Evolutionary conservation across 2,329 filamentous ascomycete species (phyloP).

Genomic region (Fusarium palustre): DNA sequence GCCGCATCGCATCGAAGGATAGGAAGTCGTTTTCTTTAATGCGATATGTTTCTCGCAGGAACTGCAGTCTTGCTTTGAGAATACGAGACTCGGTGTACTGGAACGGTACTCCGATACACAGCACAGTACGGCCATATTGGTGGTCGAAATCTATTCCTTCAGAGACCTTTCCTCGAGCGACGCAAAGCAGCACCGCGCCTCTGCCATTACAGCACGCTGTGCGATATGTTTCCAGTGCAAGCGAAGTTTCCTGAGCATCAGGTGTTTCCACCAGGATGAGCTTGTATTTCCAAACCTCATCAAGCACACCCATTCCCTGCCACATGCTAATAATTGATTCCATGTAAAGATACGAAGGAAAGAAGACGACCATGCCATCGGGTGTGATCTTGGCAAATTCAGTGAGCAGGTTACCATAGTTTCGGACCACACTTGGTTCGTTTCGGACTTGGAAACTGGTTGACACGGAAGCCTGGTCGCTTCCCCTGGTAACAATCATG

Average conservation of each 20-base stretch:
- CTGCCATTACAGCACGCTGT: conserved; percentile 98
- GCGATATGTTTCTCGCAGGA: conserved; percentile 95
- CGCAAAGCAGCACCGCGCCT: conserved; percentile 91
- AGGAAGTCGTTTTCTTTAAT: conserved; percentile 98
- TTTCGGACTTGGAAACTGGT: conserved; percentile 96
- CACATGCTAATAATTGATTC: conserved; percentile 99
- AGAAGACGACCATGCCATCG: conserved; percentile 98
- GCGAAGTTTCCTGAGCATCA: conserved; percentile 94
- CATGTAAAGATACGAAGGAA: conserved; percentile 99
- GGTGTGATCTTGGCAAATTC: conserved; percentile 97
- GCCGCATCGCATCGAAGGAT: conserved; percentile 99
- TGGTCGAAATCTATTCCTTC: conserved; percentile 99
- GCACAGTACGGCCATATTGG: conserved; percentile 93
- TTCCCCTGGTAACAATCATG: conserved; percentile 96
- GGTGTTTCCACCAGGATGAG: conserved; percentile 97
- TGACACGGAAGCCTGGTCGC: conserved; percentile 91
- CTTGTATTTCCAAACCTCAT: conserved; percentile 99
- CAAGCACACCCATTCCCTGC: conserved; percentile 98
- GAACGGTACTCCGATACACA: conserved; percentile 97
- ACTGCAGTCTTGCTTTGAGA: conserved; percentile 93
- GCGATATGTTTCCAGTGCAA: conserved; percentile 95
- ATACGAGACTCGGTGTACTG: conserved; percentile 99
- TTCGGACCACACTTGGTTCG: conserved; percentile 95
- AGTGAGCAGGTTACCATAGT: conserved; percentile 92
- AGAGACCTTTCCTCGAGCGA: conserved; percentile 95